These are phyloP conservation scores for Podosphaera fusca DNA, from an alignment of 2,329 filamentous ascomycete genomes.

Conservation along the genomic window DNA sequence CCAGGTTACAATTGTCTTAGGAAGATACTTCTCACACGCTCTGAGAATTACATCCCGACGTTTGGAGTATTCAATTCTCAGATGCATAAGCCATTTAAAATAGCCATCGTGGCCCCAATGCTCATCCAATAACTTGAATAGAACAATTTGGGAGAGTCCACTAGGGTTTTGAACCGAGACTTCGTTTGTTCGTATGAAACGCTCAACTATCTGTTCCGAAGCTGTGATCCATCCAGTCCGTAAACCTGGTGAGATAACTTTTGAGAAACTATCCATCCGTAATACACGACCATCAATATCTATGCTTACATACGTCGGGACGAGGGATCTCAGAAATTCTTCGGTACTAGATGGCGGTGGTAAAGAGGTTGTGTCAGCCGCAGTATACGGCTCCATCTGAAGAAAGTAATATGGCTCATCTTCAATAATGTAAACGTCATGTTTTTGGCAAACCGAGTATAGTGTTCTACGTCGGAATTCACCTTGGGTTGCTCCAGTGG, in stretches of 20 bases:
- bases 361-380: conserved; percentile 19
- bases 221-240: conserved; percentile 78
- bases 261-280: conserved; percentile 82
- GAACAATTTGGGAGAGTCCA: conserved; percentile 60
- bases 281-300: conserved; percentile 74
- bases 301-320: conserved; percentile 56
- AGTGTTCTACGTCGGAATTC: conserved; percentile 33
- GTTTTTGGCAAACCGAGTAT: conserved; percentile 44
- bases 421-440: conserved; percentile 48
- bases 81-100: conserved; percentile 65
- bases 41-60: conserved; percentile 54
- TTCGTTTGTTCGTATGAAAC: conserved; percentile 55
- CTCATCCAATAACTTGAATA: conserved; percentile 82
- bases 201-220: conserved; percentile 61
- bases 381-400: conserved; percentile 35
- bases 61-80: conserved; percentile 60
- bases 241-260: conserved; percentile 65
- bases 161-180: conserved; percentile 62
- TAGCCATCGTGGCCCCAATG: conserved; percentile 86
- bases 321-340: conserved; percentile 49
- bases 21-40: conserved; percentile 60
- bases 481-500: conserved; percentile 48
- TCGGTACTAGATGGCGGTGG: conserved; percentile 28
- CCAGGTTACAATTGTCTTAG: conserved; percentile 56
- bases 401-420: conserved; percentile 61